Conservation (phyloP, 148 eudicot genomes). For the Fallopia convolvulus region DNA sequence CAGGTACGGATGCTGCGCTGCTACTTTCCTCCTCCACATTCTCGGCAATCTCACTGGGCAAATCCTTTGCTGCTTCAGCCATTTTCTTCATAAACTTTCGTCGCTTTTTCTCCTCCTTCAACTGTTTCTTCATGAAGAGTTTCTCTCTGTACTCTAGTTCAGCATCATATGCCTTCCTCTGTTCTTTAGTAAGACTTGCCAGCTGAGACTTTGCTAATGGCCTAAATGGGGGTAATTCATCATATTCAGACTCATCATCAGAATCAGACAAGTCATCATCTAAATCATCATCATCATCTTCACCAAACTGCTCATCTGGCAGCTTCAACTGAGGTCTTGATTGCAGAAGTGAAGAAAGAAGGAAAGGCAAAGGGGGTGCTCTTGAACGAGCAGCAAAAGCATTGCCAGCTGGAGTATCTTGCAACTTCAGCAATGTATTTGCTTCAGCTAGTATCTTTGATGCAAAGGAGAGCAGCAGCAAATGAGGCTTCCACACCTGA, state of each 20-base stretch:
- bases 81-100: slow-evolving; percentile 71
- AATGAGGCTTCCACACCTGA: slow-evolving; percentile 95
- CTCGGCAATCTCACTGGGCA: slow-evolving; percentile 41
- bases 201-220: slow-evolving; percentile 63
- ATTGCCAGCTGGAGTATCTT: slow-evolving; percentile 80
- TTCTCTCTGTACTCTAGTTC: slow-evolving; percentile 90
- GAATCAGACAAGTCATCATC: slow-evolving; percentile 66
- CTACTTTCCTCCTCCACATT: slow-evolving; percentile 50
- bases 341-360: slow-evolving; percentile 84
- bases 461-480: slow-evolving; percentile 78
- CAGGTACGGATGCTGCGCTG: slow-evolving; percentile 71
- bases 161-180: slow-evolving; percentile 78
- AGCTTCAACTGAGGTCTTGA: slow-evolving; percentile 74
- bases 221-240: slow-evolving; percentile 85
- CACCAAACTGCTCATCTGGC: slow-evolving; percentile 80
- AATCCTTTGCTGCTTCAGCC: slow-evolving; percentile 51
- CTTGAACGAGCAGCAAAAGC: slow-evolving; percentile 53
- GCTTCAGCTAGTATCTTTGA: slow-evolving; percentile 97
- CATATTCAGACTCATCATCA: slow-evolving; percentile 72
- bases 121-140: slow-evolving; percentile 83
- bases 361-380: slow-evolving; percentile 79
- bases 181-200: slow-evolving; percentile 52
- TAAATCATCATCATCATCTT: slow-evolving; percentile 58
- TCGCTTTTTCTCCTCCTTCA: slow-evolving; percentile 72
- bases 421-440: slow-evolving; percentile 72